These are phyloP conservation scores for Jamesozyma spencerorum DNA, from an alignment of 805 yeast genomes.

Conservation along the genomic window DNA sequence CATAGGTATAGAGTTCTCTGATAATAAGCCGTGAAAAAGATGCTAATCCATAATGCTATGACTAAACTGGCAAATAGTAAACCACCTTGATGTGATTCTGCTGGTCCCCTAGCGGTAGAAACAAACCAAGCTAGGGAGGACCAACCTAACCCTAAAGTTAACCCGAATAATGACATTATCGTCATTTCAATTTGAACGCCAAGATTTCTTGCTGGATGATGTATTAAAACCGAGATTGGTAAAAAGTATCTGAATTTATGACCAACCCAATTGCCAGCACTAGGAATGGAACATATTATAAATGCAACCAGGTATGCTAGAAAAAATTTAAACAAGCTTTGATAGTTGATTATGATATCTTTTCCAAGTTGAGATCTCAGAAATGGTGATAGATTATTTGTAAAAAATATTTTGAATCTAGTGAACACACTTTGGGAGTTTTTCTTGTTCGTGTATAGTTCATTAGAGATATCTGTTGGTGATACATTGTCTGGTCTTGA, in stretches of 20 bases:
- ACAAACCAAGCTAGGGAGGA: constrained; percentile 36
- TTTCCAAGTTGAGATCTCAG: no score
- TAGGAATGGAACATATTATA: constrained; percentile 32
- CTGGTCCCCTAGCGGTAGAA: constrained; percentile 34
- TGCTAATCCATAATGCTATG: constrained; percentile 31
- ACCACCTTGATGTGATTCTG: constrained; percentile 38
- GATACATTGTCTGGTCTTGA: constrained; percentile 24
- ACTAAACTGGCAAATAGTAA: constrained; percentile 36
- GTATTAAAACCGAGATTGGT: constrained; percentile 36
- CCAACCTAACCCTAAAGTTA: constrained; percentile 38
- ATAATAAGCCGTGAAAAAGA: constrained; percentile 36
- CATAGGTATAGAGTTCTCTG: constrained; percentile 34
- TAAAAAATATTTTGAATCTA: neutral
- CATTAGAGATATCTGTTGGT: neutral
- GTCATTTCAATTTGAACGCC: constrained; percentile 43
- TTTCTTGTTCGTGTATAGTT: neutral
- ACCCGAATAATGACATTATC: constrained; percentile 33
- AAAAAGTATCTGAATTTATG: constrained; percentile 31
- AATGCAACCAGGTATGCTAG: constrained; percentile 35
- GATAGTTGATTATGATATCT: constrained; percentile 9
- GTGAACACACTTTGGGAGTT: neutral
- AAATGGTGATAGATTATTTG: no score
- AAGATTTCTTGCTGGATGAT: constrained; percentile 39
- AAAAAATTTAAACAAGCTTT: constrained; percentile 24
- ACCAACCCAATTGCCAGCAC: constrained; percentile 38